Evolutionary conservation across 2,329 filamentous ascomycete species (phyloP).

Genomic region (Colletotrichum tropicale): DNA sequence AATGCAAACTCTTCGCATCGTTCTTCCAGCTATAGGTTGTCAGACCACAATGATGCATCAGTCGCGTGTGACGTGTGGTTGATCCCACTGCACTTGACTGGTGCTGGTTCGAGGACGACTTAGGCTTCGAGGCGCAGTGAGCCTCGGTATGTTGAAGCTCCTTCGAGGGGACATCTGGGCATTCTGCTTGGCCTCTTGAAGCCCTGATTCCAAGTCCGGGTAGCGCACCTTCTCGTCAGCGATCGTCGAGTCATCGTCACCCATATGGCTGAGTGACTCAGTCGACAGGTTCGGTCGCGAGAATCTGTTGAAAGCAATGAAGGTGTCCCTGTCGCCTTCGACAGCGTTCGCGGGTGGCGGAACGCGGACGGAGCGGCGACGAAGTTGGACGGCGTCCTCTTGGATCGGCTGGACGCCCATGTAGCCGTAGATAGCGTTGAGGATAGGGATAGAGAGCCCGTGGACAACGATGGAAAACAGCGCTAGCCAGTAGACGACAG

Average conservation of each 20-base stretch:
- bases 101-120: not conserved
- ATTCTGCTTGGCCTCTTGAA: not conserved
- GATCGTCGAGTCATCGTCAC: not conserved
- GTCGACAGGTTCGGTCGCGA: conserved; percentile 34
- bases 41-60: too few species aligned
- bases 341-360: conserved; percentile 44
- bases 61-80: not conserved
- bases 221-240: not conserved
- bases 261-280: not conserved
- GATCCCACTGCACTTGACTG: conserved; percentile 1
- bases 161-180: not conserved
- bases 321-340: conserved; percentile 37
- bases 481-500: conserved; percentile 47
- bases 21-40: too few species aligned
- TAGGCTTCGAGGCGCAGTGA: not conserved
- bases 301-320: conserved; percentile 55
- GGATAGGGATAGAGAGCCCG: conserved; percentile 50
- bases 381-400: conserved; percentile 44
- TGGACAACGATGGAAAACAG: conserved; percentile 49
- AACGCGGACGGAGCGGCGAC: conserved; percentile 38
- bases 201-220: conserved; percentile 3
- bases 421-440: conserved; percentile 42
- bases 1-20: too few species aligned
- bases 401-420: conserved; percentile 44
- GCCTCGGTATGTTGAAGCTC: not conserved